Evolutionary conservation across 1,284 basidiomycete genomes (phyloP).

Genomic region (Apiotrichum mycotoxinovorans): DNA sequence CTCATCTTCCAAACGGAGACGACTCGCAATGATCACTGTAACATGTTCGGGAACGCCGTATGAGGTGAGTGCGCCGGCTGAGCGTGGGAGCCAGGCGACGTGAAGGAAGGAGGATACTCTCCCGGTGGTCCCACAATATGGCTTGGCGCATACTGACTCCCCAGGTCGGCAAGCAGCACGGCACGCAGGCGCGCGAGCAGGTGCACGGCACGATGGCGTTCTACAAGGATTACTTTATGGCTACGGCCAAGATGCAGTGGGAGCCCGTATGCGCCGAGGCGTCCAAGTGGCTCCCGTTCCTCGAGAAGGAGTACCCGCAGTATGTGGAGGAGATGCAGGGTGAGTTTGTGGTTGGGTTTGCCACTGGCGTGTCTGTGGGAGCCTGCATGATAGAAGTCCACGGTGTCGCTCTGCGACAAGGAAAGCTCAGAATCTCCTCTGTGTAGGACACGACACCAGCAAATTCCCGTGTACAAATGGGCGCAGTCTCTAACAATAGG

Average conservation of each 20-base stretch:
- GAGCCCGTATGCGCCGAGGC: conserved; percentile 10
- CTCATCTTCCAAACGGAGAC: not conserved
- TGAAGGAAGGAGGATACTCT: too few relatives aligned
- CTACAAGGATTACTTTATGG: conserved; percentile 17
- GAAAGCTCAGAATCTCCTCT: too few relatives aligned
- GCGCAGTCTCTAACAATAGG: conserved; percentile 14
- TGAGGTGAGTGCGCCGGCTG: conserved; percentile 12
- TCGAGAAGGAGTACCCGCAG: conserved; percentile 11
- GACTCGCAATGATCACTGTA: conserved; percentile 8
- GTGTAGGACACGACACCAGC: too few relatives aligned
- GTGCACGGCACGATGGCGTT: conserved; percentile 20
- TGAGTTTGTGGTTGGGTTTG: not conserved
- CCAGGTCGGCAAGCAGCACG: conserved; percentile 19
- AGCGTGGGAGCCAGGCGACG: too few relatives aligned
- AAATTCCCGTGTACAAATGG: too few relatives aligned
- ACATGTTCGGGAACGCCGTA: conserved; percentile 14
- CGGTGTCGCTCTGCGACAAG: too few relatives aligned
- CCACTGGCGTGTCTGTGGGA: too few relatives aligned
- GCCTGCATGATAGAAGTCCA: too few relatives aligned
- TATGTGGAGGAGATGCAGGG: conserved; percentile 20
- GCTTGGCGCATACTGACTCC: not conserved
- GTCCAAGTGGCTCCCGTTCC: conserved; percentile 14
- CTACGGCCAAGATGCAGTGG: conserved; percentile 17
- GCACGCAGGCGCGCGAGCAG: conserved; percentile 7
- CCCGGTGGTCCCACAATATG: too few relatives aligned